These are phyloP conservation scores for Cenchrus americanus DNA, from an alignment of 176 grass and related monocot species.

Conservation along the genomic window DNA sequence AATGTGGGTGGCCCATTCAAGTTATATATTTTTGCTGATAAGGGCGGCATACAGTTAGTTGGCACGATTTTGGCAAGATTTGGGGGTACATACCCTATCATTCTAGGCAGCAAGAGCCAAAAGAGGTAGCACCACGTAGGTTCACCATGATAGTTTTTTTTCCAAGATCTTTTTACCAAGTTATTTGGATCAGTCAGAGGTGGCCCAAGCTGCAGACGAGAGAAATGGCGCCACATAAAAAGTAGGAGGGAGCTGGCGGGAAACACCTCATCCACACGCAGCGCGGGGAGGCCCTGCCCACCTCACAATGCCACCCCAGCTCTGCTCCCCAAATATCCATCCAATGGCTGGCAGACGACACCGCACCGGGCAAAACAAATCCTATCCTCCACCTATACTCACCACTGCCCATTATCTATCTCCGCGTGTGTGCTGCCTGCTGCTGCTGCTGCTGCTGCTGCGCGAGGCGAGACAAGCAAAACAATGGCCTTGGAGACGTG, in stretches of 20 bases:
- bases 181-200: background rate
- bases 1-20: background rate
- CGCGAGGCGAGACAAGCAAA: slow-evolving; percentile 33
- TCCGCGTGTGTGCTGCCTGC: background rate
- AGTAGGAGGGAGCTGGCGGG: background rate
- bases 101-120: background rate
- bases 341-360: background rate
- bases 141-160: background rate
- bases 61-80: background rate
- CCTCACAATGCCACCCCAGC: slow-evolving; percentile 49
- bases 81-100: background rate
- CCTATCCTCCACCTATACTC: slow-evolving; percentile 50
- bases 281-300: slow-evolving; percentile 8
- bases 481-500: slow-evolving; percentile 83
- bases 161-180: background rate
- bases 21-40: no score
- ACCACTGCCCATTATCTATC: background rate
- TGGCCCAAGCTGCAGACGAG: background rate
- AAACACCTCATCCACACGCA: slow-evolving; percentile 57
- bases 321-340: slow-evolving; percentile 39
- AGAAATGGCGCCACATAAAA: background rate
- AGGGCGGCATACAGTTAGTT: background rate
- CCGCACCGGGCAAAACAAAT: slow-evolving; percentile 18
- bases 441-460: no score
- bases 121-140: background rate